Conservation (phyloP, 331 rosid species). For the Pyrus hybrid region DNA sequence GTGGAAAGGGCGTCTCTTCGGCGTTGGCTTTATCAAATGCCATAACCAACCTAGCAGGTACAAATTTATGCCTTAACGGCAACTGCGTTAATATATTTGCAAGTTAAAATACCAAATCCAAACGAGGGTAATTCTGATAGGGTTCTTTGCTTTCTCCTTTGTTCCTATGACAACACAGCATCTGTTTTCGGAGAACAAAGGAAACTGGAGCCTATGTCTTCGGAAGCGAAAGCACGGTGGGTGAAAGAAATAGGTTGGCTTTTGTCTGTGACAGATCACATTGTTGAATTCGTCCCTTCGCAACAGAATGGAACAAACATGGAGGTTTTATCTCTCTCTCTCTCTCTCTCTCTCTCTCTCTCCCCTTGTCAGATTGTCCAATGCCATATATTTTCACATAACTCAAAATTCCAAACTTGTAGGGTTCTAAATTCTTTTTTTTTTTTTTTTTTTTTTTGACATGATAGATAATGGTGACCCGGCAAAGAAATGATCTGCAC, state of each 20-base stretch:
- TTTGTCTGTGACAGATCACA: conserved; percentile 79
- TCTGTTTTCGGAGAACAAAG: conserved; percentile 80
- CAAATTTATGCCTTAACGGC: not conserved
- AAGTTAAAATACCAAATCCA: not conserved
- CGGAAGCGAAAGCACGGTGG: conserved; percentile 68
- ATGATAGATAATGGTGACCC: conserved; percentile 73
- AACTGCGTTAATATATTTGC: not conserved
- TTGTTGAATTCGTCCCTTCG: conserved; percentile 83
- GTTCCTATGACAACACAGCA: conserved; percentile 34
- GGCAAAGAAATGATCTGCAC: conserved; percentile 73
- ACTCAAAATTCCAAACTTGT: not conserved
- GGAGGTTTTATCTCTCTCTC: conserved; percentile 47
- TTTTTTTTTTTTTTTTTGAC: not conserved
- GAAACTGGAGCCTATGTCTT: conserved; percentile 62
- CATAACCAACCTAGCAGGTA: conserved; percentile 85
- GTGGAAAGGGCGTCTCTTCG: conserved; percentile 94
- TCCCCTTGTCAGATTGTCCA: not conserved
- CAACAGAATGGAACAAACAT: conserved; percentile 69
- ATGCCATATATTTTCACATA: not conserved
- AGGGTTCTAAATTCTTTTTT: not conserved
- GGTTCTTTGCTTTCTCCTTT: not conserved
- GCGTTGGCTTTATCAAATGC: conserved; percentile 94
- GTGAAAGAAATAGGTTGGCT: conserved; percentile 83
- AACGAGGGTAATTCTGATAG: not conserved
- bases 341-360: not conserved